These are phyloP conservation scores for Arthromyces matolae DNA, from an alignment of 768 basidiomycete genomes.

Conservation along the genomic window DNA sequence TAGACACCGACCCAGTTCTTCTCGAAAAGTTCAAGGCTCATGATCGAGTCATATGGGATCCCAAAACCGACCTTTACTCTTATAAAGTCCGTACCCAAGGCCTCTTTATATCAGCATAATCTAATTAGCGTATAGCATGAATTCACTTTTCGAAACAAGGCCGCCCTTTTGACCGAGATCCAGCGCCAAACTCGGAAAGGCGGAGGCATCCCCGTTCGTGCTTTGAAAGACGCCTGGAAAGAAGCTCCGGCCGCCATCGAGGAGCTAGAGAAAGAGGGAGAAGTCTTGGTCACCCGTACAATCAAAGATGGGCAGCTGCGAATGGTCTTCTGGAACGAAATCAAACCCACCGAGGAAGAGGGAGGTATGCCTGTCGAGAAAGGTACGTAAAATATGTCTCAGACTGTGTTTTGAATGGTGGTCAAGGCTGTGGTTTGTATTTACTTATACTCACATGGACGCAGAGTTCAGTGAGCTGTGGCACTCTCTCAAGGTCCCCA, in stretches of 20 bases:
- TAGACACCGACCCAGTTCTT: slow-evolving; percentile 67
- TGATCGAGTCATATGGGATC: slow-evolving; percentile 75
- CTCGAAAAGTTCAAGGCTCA: slow-evolving; percentile 81
- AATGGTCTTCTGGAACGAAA: slow-evolving; percentile 90
- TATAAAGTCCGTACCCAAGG: slow-evolving; percentile 66
- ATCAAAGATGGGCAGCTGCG: slow-evolving; percentile 77
- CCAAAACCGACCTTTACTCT: slow-evolving; percentile 80
- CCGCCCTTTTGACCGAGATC: slow-evolving; percentile 78
- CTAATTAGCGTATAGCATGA: slow-evolving; percentile 58
- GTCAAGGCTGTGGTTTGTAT: slow-evolving; percentile 1
- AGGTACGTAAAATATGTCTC: slow-evolving; percentile 39
- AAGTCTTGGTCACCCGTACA: slow-evolving; percentile 84
- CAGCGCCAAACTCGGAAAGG: slow-evolving; percentile 81
- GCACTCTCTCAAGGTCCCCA: slow-evolving; percentile 81
- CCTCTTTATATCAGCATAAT: too few species aligned
- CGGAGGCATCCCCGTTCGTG: slow-evolving; percentile 79
- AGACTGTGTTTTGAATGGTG: slow-evolving; percentile 5
- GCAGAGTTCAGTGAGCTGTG: slow-evolving; percentile 86
- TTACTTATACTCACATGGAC: slow-evolving; percentile 12
- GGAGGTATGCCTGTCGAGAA: slow-evolving; percentile 76
- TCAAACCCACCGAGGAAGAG: slow-evolving; percentile 69
- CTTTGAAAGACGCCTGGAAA: slow-evolving; percentile 89
- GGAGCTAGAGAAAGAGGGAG: slow-evolving; percentile 86
- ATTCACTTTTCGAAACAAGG: slow-evolving; percentile 81
- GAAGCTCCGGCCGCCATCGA: slow-evolving; percentile 81